A percentile compares a stretch with the other conserved stretches of the same genome.
phyloP scores from a whole-genome alignment of 306 rosid species.

The Clitoria ternatea region DNA sequence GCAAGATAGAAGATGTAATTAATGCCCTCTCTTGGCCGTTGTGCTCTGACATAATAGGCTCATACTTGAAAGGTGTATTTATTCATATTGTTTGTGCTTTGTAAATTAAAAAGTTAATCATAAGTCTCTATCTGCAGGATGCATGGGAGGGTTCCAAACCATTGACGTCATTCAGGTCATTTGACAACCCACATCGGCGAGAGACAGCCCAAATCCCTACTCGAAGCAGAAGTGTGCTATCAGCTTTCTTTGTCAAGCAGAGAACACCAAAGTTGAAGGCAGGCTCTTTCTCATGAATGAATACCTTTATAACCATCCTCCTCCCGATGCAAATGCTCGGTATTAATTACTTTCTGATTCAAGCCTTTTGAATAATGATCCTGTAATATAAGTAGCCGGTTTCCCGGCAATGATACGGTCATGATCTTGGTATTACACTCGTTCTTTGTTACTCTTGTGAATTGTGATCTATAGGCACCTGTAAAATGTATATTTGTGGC shows the following conservation, averaged over 20 bases:
- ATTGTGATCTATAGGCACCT: conserved; percentile 21
- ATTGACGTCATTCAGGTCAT: conserved; percentile 62
- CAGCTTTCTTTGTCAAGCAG: conserved; percentile 86
- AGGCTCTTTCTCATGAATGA: conserved; percentile 60
- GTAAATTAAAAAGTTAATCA: not conserved
- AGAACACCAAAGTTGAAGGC: conserved; percentile 55
- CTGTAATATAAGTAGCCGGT: conserved; percentile 39
- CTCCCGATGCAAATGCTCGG: not conserved
- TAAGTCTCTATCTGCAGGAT: conserved; percentile 46
- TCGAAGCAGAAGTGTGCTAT: conserved; percentile 90
- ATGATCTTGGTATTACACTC: conserved; percentile 32
- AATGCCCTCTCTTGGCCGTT: not conserved
- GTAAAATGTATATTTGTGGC: conserved; percentile 21
- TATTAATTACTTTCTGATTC: conserved; percentile 17
- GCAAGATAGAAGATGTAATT: not conserved
- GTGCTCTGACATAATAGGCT: not conserved
- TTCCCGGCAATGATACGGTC: conserved; percentile 16
- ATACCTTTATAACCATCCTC: conserved; percentile 6
- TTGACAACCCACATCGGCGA: conserved; percentile 62
- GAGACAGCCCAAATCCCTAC: conserved; percentile 48
- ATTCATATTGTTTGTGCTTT: not conserved
- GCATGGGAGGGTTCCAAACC: conserved; percentile 57
- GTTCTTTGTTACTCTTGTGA: not conserved
- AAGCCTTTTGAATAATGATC: conserved; percentile 50
- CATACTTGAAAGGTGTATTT: not conserved